These are phyloP conservation scores for Tulasnella sp. DNA, from an alignment of 768 basidiomycete genomes.

Conservation along the genomic window DNA sequence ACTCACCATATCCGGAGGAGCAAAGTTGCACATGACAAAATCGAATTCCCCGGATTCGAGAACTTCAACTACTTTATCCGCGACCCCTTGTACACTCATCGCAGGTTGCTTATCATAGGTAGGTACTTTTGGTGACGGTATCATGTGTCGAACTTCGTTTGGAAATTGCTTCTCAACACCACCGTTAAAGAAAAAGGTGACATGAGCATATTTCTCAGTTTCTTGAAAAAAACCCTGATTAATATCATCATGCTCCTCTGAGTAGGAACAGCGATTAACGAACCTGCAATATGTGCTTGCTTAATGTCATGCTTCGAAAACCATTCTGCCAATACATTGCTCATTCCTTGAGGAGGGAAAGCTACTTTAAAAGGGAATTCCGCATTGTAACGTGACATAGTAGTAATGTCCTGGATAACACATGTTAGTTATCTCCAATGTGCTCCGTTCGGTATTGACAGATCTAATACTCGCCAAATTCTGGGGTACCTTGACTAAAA, in stretches of 20 bases:
- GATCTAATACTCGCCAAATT: conserved; percentile 45
- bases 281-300: conserved; percentile 81
- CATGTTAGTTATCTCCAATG: no score
- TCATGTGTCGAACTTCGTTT: conserved; percentile 71
- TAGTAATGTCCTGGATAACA: conserved; percentile 55
- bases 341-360: conserved; percentile 90
- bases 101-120: conserved; percentile 86
- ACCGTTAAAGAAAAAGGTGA: conserved; percentile 98
- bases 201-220: conserved; percentile 96
- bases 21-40: conserved; percentile 97
- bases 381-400: conserved; percentile 87
- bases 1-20: conserved; percentile 94
- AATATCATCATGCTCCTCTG: background rate
- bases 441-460: background rate
- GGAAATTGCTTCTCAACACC: conserved; percentile 88
- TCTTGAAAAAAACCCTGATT: conserved; percentile 31
- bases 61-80: conserved; percentile 83
- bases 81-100: conserved; percentile 82
- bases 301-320: conserved; percentile 62
- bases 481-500: conserved; percentile 70
- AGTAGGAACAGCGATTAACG: conserved; percentile 17
- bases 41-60: conserved; percentile 57
- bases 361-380: conserved; percentile 83
- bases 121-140: conserved; percentile 83
- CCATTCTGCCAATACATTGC: conserved; percentile 91